Conservation (phyloP, 768 basidiomycete species). For the Suillus sp. region DNA sequence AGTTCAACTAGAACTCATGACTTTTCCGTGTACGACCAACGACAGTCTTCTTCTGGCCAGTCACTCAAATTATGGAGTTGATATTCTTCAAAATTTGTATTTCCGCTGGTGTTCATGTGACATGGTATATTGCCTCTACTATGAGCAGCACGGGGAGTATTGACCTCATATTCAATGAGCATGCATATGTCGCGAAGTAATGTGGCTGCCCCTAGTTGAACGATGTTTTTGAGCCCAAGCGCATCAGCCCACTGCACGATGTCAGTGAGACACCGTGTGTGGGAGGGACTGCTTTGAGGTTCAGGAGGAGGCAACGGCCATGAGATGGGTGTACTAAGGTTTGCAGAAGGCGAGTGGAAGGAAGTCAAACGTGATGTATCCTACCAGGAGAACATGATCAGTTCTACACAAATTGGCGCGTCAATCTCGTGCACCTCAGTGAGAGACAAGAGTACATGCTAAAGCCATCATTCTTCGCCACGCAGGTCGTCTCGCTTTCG, state of each 20-base stretch:
- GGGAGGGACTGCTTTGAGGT: slow-evolving; percentile 69
- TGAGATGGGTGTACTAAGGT: slow-evolving; percentile 72
- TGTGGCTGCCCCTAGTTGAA: slow-evolving; percentile 58
- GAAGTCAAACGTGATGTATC: slow-evolving; percentile 19
- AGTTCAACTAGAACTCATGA: background rate
- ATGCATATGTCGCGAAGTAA: slow-evolving; percentile 75
- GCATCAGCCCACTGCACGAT: slow-evolving; percentile 68
- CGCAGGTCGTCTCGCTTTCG: slow-evolving; percentile 65
- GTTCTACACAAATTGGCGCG: slow-evolving; percentile 94
- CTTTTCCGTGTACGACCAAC: background rate
- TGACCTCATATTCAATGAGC: slow-evolving; percentile 71
- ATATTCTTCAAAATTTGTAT: slow-evolving; percentile 42
- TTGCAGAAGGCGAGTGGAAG: slow-evolving; percentile 14
- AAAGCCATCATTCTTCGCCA: slow-evolving; percentile 85
- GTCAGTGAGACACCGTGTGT: slow-evolving; percentile 72
- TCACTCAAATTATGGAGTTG: slow-evolving; percentile 31
- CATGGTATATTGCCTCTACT: slow-evolving; percentile 52
- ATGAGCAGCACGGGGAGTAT: slow-evolving; percentile 68
- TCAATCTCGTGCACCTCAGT: slow-evolving; percentile 78
- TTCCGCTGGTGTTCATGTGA: slow-evolving; percentile 15
- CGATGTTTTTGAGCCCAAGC: slow-evolving; percentile 72
- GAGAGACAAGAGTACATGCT: slow-evolving; percentile 86
- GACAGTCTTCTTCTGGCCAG: background rate
- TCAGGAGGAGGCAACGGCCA: slow-evolving; percentile 68
- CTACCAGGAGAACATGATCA: slow-evolving; percentile 53